Evolutionary conservation across 495 filamentous ascomycete species (phyloP), one percentile per base, ranked within the genome.

Genomic region (Cetradonia linearis): DNA sequence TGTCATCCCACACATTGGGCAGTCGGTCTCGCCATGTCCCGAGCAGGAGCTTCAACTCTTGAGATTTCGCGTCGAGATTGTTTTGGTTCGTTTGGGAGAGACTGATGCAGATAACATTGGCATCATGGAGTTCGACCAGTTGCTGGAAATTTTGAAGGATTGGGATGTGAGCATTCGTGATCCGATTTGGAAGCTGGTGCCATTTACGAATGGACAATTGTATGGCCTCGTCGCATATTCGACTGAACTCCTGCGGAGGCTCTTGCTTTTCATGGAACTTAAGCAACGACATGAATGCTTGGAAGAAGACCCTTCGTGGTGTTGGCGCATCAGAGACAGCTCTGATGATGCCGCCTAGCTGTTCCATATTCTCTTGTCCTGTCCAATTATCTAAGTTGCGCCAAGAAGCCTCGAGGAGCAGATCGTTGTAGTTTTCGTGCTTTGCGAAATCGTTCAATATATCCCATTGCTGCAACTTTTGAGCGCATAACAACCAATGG

Each of bases 381-480:
- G 85, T 86, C 94, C 94, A 99, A 68, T 86, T 88, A 36, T 97
- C 94, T 59, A 89, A 86, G 59, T 89, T 85, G 61, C 94, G 84
- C 94, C 94, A 99, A 6, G 87, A 89, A 54, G 91, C 86, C 70
- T 99, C 94, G 20, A 99, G 74, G 25, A 95, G 81, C n/a, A 99
- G 82, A 67, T 99, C 94, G 69, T 96, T 96, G 71, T 94, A 85
- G 66, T 97, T 99, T 67, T 99, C 94, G 61, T 97, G 92, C 71
- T 97, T 97, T n/a, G 94, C 91, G 63, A 95, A 97, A 63, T 99
- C 94, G 57, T 85, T 87, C 31, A 99, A 73, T 58, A 99, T 87
- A 58, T 99, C 94, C 94, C 94, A 99, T 64, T 97, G 94, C 69
- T 99, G 94, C 40, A 99, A 80, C 75, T 97, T 99, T 72, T 97